Conservation (phyloP, 2,329 filamentous ascomycete species). For the Pseudogymnoascus sp. region DNA sequence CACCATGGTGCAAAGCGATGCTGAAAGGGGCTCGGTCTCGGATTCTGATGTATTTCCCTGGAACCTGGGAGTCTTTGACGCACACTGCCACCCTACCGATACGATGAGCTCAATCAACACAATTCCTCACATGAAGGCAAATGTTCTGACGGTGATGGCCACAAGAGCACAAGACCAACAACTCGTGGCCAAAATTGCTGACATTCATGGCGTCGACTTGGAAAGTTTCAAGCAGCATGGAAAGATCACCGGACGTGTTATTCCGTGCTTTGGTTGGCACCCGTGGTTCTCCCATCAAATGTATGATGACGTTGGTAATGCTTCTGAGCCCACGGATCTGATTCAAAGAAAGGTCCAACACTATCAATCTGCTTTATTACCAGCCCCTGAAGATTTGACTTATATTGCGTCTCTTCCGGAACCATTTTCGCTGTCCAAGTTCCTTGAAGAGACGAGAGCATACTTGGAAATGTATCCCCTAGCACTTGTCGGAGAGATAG, state of each 20-base stretch:
- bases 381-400: conserved; percentile 39
- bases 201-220: conserved; percentile 38
- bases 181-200: conserved; percentile 56
- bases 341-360: conserved; percentile 41
- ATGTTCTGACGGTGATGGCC: conserved; percentile 64
- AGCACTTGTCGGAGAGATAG: conserved; percentile 68
- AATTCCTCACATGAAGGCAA: conserved; percentile 57
- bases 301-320: conserved; percentile 44
- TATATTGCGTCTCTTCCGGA: conserved; percentile 46
- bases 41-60: conserved; percentile 47
- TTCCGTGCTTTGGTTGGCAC: conserved; percentile 81
- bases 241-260: conserved; percentile 31
- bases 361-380: conserved; percentile 57
- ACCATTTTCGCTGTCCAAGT: conserved; percentile 49
- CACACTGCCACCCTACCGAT: conserved; percentile 79
- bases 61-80: conserved; percentile 64
- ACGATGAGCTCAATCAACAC: conserved; percentile 52
- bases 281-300: conserved; percentile 79
- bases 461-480: conserved; percentile 49
- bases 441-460: conserved; percentile 45
- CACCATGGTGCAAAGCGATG: not conserved
- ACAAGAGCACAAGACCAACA: conserved; percentile 68
- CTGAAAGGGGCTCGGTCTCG: not conserved
- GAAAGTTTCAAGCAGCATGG: conserved; percentile 11
- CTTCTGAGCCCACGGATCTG: conserved; percentile 23